Conservation (phyloP, 257 asterid genomes). For the Scutellaria barbata region DNA sequence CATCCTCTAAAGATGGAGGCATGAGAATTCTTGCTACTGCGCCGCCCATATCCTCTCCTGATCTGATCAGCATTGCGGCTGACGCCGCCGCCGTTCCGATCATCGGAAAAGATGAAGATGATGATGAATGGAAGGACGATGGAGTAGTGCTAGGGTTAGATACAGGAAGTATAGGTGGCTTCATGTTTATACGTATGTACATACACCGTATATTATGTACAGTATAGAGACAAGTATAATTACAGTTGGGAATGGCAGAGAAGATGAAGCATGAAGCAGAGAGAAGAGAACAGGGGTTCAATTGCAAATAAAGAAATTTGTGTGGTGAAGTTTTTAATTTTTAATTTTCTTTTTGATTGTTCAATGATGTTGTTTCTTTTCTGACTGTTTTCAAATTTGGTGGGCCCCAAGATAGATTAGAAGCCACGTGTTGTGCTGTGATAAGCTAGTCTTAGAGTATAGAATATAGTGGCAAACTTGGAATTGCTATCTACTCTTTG, state of each 20-base stretch:
- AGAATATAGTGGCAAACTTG: not conserved
- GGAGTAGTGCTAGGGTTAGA: conserved; percentile 44
- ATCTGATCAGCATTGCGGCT: conserved; percentile 53
- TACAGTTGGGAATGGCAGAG: conserved; percentile 14
- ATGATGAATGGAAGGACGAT: conserved; percentile 37
- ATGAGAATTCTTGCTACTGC: conserved; percentile 47
- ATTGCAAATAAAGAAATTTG: not conserved
- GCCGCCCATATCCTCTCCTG: conserved; percentile 50
- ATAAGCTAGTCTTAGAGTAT: conserved; percentile 12
- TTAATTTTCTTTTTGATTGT: not conserved
- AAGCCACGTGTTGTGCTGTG: conserved; percentile 25
- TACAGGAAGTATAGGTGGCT: conserved; percentile 54
- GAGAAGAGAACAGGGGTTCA: not conserved
- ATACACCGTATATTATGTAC: too few species aligned
- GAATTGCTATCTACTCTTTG: not conserved
- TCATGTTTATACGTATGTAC: conserved; percentile 42
- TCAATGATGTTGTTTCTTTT: not conserved
- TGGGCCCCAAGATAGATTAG: not conserved
- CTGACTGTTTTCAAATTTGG: conserved; percentile 7
- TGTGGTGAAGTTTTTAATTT: not conserved
- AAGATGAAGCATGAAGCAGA: not conserved
- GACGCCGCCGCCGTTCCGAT: conserved; percentile 34
- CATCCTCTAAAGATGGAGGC: conserved; percentile 55
- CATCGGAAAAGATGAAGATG: conserved; percentile 43
- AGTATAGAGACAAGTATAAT: not conserved